Base-by-base conservation (phyloP, 1,284 basidiomycete species). In the Xanthoconium separans region DNA sequence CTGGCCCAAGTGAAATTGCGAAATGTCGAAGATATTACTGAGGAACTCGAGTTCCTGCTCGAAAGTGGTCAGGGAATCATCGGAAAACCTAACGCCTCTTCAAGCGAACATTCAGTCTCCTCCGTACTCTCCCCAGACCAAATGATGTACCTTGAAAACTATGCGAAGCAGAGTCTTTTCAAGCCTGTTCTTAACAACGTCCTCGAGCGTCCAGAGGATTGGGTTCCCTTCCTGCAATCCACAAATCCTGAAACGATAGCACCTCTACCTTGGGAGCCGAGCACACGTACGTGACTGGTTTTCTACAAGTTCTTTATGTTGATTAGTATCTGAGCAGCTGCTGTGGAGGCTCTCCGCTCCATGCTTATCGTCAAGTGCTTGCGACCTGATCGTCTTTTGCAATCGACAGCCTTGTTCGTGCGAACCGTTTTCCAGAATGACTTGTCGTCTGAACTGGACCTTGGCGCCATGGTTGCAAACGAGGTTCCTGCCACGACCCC, bases 1-100 rank as follows among this genome's bases (percentile, higher is more conserved):
- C 80, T 99, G 18, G 91, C 93, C 0, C 95, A 96, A 69, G 87
- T 98, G 60, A 95, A 95, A 70, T 71, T 95, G 16, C 84, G 91
- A 47, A 87, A 87, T 7, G 69, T 84, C 8, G 90, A 91, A 61
- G 87, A 90, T 47, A 86, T 96, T 43, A 70, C 78, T 1, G 89
- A 94, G 30, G 97, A 98, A 68, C 76, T 97, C 36, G 93, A 95
- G 64, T 93, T 95, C 71, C 75, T 98, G 27, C 77, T 98, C 33
- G 95, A 98, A 67, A 88, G 91, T 59, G 89, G 90, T 4, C 91
- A 93, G 63, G 77, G 82, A 56, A 74, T 83, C n/a, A 67, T 78
- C 29, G 72, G 74, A 30, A 68, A 77, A 36, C 69, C 75, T 2
- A 66, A 69, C 48, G 58, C 72, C 2, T 66, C 70, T 22, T 60